phyloP scores from a whole-genome alignment of 1,284 basidiomycete species.

The Apiotrichum brassicae region DNA sequence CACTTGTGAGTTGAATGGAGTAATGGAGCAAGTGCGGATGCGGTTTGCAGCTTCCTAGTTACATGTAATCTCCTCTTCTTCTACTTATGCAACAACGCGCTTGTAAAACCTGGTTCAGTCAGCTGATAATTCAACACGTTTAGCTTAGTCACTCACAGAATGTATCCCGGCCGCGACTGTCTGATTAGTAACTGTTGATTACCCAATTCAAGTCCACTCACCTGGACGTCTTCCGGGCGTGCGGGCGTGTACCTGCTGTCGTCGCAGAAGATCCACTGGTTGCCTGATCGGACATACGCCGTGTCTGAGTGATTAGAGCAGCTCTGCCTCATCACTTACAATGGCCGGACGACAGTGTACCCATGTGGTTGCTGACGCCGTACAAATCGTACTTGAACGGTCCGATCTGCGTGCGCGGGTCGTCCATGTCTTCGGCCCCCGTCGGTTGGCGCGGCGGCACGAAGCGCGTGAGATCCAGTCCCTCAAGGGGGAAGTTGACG shows the following conservation, averaged over 20 bases:
- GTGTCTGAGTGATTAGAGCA: conserved; percentile 57
- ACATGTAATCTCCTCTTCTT: not conserved
- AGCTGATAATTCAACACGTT: conserved; percentile 1
- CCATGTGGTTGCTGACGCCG: conserved; percentile 86
- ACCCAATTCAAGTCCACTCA: conserved; percentile 49
- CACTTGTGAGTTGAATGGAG: too few species aligned
- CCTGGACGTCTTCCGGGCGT: conserved; percentile 73
- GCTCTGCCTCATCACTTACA: conserved; percentile 52
- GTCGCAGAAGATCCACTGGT: conserved; percentile 81
- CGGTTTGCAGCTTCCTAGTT: not conserved
- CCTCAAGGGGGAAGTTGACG: conserved; percentile 78
- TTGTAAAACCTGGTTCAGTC: conserved; percentile 40
- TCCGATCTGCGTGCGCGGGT: conserved; percentile 70
- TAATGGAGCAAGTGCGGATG: too few species aligned
- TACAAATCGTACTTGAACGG: conserved; percentile 85
- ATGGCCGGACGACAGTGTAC: conserved; percentile 82
- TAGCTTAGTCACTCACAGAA: conserved; percentile 54
- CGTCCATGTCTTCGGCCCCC: conserved; percentile 53
- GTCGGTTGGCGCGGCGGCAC: conserved; percentile 75
- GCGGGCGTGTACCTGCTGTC: conserved; percentile 69
- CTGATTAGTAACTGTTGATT: not conserved
- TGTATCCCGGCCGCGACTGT: conserved; percentile 78
- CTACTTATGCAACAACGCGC: conserved; percentile 18
- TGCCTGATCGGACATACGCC: conserved; percentile 66
- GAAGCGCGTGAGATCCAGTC: conserved; percentile 82